Evolutionary conservation across 2,329 filamentous ascomycete species (phyloP), one percentile per base, ranked within the genome.

Genomic region (Stachybotrys elegans): DNA sequence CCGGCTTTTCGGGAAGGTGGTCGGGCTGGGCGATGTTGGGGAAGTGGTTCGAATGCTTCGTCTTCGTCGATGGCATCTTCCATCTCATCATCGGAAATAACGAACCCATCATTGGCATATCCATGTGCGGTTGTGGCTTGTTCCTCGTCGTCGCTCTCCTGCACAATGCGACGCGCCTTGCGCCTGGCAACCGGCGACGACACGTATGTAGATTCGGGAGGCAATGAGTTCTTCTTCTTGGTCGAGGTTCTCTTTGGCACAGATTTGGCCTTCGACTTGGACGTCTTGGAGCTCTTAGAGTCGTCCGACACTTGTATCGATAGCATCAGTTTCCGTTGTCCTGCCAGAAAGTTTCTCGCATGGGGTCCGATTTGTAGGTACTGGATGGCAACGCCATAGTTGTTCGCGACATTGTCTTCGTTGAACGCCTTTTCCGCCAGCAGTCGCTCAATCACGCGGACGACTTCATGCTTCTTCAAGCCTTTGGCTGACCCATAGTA

Each of bases 381-480:
- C 51, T 86, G 81, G 43, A 81, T 78, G 2, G 88, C 78, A 59
- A 95, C 91, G 5, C 79, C 79, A 45, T 67, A 58, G n/a, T 55
- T 61, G 22, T 60, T 61, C 31, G 67, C 63, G 12, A 65, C 55
- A 57, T 88, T 87, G 25, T 83, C 69, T 64, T 96, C 89, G 13
- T 62, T 65, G 21, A 98, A 68, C 6, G 83, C 88, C 36, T 84
- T 83, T 56, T 94, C 86, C 5, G 78, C 78, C 7, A 88, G 69
- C 9, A 98, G 72, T 39, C 79, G 76, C 57, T 88, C 81, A 55
- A 96, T 88, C n/a, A 97, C 73, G 31, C 90, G 83, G 58, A 95
- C 86, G 12, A 90, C 76, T 57, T 94, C 88, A 27, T 83, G 80
- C 55, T 85, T 81, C 46, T 85, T 83, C 53, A 95, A 67, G 14